Evolutionary conservation across 2,329 filamentous ascomycete species (phyloP).

Genomic region (Cladosporium velox): DNA sequence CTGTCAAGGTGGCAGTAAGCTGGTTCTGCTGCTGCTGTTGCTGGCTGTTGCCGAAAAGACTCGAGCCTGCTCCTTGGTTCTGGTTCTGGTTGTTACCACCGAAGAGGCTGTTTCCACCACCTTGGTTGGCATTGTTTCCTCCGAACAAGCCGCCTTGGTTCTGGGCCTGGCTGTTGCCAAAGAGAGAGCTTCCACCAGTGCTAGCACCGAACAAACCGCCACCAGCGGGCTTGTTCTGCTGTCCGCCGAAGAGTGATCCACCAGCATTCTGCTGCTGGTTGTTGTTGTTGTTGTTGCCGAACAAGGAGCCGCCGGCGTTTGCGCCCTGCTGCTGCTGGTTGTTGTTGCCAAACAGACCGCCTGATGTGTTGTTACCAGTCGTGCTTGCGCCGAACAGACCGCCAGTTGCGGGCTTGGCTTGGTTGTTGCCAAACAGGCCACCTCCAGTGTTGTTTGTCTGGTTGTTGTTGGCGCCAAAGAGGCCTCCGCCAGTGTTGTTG

Average conservation of each 20-base stretch:
- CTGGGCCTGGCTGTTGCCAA: conserved; percentile 48
- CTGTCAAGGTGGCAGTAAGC: conserved; percentile 61
- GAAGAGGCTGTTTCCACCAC: conserved; percentile 43
- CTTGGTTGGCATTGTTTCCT: conserved; percentile 42
- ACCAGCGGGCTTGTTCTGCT: conserved; percentile 30
- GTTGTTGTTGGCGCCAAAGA: conserved; percentile 41
- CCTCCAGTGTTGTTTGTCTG: conserved; percentile 35
- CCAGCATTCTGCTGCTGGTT: conserved; percentile 54
- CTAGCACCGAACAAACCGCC: conserved; percentile 45
- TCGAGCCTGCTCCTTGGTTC: conserved; percentile 43
- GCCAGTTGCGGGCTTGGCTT: conserved; percentile 38
- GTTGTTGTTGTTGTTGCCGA: conserved; percentile 50
- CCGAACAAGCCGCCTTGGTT: conserved; percentile 21
- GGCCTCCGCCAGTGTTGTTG: conserved; percentile 36
- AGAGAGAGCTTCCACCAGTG: conserved; percentile 44
- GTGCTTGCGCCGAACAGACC: conserved; percentile 44
- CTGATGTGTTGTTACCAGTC: conserved; percentile 27
- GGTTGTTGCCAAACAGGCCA: conserved; percentile 35
- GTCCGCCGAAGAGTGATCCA: conserved; percentile 31
- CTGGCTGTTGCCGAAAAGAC: conserved; percentile 56
- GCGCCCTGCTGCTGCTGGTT: conserved; percentile 28
- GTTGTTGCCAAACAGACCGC: conserved; percentile 28
- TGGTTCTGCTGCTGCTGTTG: conserved; percentile 58
- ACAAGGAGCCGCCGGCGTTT: conserved; percentile 35
- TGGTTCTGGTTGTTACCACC: conserved; percentile 45